Evolutionary conservation across 257 asterid species (phyloP), one percentile per base, ranked within the genome.

Genomic region (Vinca minor): DNA sequence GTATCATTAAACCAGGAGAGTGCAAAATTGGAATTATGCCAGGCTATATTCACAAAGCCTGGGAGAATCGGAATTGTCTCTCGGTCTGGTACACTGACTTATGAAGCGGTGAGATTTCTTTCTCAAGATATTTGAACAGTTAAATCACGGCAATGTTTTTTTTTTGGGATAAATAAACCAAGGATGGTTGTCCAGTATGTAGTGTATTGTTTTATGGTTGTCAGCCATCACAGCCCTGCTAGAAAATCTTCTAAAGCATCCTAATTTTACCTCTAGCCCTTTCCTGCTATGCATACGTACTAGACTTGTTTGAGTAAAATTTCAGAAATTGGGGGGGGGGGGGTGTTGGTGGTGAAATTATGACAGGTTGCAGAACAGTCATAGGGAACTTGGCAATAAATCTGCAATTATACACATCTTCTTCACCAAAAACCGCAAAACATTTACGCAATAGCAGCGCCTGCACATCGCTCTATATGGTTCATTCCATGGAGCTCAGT

Each of bases 11-110:
- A 78, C 98, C 98, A 26, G 98, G 98, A 70, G 96, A 92, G 76
- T 92, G 98, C 81, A 92, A 92, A 74, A 89, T 89, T 36, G 98
- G 98, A 52, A 92, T 92, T 71, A 92, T 92, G 98, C 98, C 96
- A 35, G 98, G 98, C 69, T 89, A 89, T 82, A 93, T 93, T 75
- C 98, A 93, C 82, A 93, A 93, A 76, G n/a, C 97, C 97, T 14
- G 97, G 98, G 23, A 95, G 96, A 54, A 72, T 87, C 64, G 97
- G 97, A 69, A 93, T 93, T 74, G 98, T 92, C 62, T 88, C 96
- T 46, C 84, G 96, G 64, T 88, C 96, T 58, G 96, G 96, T 59
- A 88, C 96, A 61, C 74, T 88, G 84, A 88, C 94, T 44, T 88
- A 85, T 65, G 96, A 88, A 82, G 96, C 96, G 72, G 96, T 88